phyloP scores from a whole-genome alignment of 345 rosid species.

The Sonneratia caseolaris region DNA sequence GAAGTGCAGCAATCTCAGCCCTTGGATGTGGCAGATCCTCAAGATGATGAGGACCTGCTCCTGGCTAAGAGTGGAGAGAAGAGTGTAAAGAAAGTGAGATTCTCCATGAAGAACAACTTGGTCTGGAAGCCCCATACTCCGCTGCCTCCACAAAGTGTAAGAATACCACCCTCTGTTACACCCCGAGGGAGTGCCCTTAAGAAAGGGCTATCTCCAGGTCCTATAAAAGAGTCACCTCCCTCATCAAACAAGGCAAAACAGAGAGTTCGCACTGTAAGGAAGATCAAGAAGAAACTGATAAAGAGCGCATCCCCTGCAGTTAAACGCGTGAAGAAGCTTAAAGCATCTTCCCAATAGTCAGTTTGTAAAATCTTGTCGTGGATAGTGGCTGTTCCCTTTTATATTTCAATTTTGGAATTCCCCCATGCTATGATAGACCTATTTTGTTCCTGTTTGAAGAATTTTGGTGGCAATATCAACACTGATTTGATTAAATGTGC shows the following conservation, averaged over 20 bases:
- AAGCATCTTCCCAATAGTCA: conserved; percentile 23
- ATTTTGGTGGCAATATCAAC: not conserved
- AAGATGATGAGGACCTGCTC: conserved; percentile 28
- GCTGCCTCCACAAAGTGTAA: conserved; percentile 78
- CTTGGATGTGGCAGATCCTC: conserved; percentile 17
- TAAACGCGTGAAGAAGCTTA: conserved; percentile 49
- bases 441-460: not conserved
- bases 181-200: conserved; percentile 99
- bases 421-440: not conserved
- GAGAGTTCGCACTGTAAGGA: conserved; percentile 42
- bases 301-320: conserved; percentile 29
- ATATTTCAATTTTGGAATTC: not conserved
- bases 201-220: conserved; percentile 86
- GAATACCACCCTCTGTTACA: conserved; percentile 86
- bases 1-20: conserved; percentile 18
- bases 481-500: not conserved
- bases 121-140: conserved; percentile 98
- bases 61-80: conserved; percentile 40
- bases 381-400: not conserved
- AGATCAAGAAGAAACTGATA: conserved; percentile 40
- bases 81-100: conserved; percentile 80
- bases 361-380: conserved; percentile 8
- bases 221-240: conserved; percentile 50
- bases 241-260: conserved; percentile 42
- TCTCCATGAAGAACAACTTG: conserved; percentile 80